These are phyloP conservation scores for Oryza brachyantha DNA, from an alignment of 176 grass and related monocot genomes.

Conservation along the genomic window DNA sequence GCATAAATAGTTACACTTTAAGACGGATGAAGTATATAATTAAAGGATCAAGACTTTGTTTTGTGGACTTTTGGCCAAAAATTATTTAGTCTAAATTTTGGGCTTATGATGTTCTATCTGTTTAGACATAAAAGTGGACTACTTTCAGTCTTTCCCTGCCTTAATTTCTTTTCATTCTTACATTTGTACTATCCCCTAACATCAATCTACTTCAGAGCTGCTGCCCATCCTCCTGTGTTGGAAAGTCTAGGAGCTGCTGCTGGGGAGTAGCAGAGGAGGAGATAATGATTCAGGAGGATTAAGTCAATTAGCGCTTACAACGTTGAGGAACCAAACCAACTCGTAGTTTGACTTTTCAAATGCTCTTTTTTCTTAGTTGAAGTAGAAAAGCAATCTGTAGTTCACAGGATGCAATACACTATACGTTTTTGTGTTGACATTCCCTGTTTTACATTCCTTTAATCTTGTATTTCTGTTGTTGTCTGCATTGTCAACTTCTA, in stretches of 20 bases:
- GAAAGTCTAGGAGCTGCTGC: conserved; percentile 8
- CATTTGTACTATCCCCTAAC: conserved; percentile 8
- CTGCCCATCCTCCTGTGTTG: conserved; percentile 26
- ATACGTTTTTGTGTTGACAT: background rate
- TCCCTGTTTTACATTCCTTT: background rate
- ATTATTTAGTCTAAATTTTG: background rate
- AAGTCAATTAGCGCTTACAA: background rate
- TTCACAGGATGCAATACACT: background rate
- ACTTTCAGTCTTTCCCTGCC: background rate
- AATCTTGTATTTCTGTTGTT: background rate
- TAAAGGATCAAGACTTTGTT: background rate
- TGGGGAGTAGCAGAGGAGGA: conserved; percentile 57
- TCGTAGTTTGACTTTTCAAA: background rate
- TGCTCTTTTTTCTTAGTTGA: background rate
- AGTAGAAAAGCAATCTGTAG: background rate
- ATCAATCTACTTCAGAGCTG: conserved; percentile 47
- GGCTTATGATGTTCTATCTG: background rate
- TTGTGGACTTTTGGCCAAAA: background rate
- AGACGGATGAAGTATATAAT: too few relatives aligned
- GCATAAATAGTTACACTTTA: too few relatives aligned
- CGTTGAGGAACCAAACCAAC: background rate
- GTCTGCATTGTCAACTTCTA: background rate
- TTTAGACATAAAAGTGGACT: background rate
- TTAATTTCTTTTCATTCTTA: background rate
- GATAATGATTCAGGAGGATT: conserved; percentile 59